These are phyloP conservation scores for Tympanopsis confertula DNA, from an alignment of 2,329 filamentous ascomycete genomes.

Conservation along the genomic window DNA sequence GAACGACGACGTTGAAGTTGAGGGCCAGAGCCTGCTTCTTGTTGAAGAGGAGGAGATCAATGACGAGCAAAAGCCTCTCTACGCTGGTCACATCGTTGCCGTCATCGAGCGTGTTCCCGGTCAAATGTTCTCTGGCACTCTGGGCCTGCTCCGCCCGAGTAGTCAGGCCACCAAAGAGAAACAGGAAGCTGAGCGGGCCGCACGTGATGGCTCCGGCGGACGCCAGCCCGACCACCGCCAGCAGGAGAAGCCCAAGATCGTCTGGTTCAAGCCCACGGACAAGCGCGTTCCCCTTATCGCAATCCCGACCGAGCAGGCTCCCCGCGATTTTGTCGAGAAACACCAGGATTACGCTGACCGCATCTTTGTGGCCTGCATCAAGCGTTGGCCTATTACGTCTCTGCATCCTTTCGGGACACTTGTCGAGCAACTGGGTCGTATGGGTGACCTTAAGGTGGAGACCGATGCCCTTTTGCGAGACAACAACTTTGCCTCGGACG, in stretches of 20 bases:
- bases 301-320: slow-evolving; percentile 94
- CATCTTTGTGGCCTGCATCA: slow-evolving; percentile 98
- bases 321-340: slow-evolving; percentile 94
- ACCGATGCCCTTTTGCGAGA: slow-evolving; percentile 92
- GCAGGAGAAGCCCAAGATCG: slow-evolving; percentile 97
- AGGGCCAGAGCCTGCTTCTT: slow-evolving; percentile 89
- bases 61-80: slow-evolving; percentile 93
- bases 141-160: slow-evolving; percentile 85
- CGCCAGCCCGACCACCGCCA: slow-evolving; percentile 70
- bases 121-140: slow-evolving; percentile 96
- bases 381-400: slow-evolving; percentile 99
- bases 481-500: slow-evolving; percentile 96
- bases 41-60: slow-evolving; percentile 99
- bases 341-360: slow-evolving; percentile 95
- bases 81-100: slow-evolving; percentile 91
- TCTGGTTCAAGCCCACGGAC: slow-evolving; percentile 99
- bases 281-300: slow-evolving; percentile 97
- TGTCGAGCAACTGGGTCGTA: slow-evolving; percentile 90
- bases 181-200: slow-evolving; percentile 89
- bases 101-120: slow-evolving; percentile 94
- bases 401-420: slow-evolving; percentile 96
- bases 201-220: slow-evolving; percentile 65
- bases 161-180: slow-evolving; percentile 99
- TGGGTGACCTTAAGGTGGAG: slow-evolving; percentile 95
- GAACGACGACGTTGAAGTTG: slow-evolving; percentile 97